Percentiles rank a stretch among this genome's conserved stretches.
These are phyloP conservation scores for Vigna unguiculata DNA, from an alignment of 306 rosid genomes.

Conservation along the genomic window DNA sequence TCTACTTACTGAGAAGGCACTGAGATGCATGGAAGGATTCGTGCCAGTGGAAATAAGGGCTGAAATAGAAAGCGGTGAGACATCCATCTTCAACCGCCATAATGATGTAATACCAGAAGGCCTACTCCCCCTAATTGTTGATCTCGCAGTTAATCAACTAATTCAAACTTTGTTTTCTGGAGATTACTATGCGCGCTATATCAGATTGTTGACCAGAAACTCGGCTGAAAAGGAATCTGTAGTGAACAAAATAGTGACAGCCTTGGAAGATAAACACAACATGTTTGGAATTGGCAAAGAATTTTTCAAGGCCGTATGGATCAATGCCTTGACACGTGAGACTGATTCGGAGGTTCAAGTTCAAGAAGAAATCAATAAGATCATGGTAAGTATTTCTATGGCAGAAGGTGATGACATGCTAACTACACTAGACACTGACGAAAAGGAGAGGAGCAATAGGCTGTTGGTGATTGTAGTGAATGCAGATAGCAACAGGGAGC, in stretches of 20 bases:
- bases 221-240: not conserved
- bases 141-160: conserved; percentile 39
- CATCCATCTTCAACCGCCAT: not conserved
- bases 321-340: not conserved
- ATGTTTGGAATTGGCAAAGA: not conserved
- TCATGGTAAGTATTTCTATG: not conserved
- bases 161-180: not conserved
- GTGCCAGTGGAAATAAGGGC: conserved; percentile 11
- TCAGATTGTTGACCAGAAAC: conserved; percentile 16
- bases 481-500: not conserved
- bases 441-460: not conserved
- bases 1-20: not conserved
- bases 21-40: conserved; percentile 5
- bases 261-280: not conserved
- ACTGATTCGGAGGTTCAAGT: not conserved
- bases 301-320: conserved; percentile 8
- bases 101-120: not conserved
- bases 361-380: not conserved
- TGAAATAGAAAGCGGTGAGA: not conserved
- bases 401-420: not conserved
- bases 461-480: conserved; percentile 27
- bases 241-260: not conserved
- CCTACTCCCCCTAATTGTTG: conserved; percentile 15
- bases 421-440: not conserved
- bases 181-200: not conserved